Conservation (phyloP, 192 early-diverging fungal genomes). For the Allomyces javanicus region DNA sequence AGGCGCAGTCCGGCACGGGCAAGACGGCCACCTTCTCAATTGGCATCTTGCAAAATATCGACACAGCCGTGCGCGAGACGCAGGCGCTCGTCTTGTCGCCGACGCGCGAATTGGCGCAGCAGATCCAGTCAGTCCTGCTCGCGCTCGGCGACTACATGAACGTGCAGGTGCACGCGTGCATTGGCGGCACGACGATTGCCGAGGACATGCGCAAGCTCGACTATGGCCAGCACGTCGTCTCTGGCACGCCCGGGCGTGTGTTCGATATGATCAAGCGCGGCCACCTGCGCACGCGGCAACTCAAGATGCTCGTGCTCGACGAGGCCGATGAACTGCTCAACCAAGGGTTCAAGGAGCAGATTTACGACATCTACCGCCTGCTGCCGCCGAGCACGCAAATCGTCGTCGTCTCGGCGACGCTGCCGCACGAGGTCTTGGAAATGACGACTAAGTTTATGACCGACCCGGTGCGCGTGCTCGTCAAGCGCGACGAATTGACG, state of each 20-base stretch:
- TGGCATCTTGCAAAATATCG: slow-evolving; percentile 74
- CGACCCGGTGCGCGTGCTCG: slow-evolving; percentile 81
- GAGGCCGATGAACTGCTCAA: slow-evolving; percentile 93
- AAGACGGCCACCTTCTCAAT: slow-evolving; percentile 97
- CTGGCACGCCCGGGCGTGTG: slow-evolving; percentile 87
- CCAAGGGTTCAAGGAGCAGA: slow-evolving; percentile 93
- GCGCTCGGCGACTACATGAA: slow-evolving; percentile 96
- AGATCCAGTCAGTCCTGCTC: slow-evolving; percentile 80
- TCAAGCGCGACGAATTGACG: slow-evolving; percentile 97
- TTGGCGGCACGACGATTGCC: slow-evolving; percentile 78
- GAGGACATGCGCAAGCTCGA: slow-evolving; percentile 90
- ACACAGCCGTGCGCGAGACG: slow-evolving; percentile 66
- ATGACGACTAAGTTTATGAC: slow-evolving; percentile 96
- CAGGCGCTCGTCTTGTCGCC: slow-evolving; percentile 87
- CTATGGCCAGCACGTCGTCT: slow-evolving; percentile 77
- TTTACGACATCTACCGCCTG: slow-evolving; percentile 81
- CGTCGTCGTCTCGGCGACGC: slow-evolving; percentile 74
- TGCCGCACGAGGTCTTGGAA: slow-evolving; percentile 88
- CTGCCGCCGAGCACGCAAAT: slow-evolving; percentile 83
- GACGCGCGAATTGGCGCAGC: slow-evolving; percentile 87
- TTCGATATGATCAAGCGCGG: slow-evolving; percentile 92
- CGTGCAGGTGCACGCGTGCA: slow-evolving; percentile 85
- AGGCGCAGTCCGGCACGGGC: slow-evolving; percentile 96
- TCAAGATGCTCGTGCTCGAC: slow-evolving; percentile 92
- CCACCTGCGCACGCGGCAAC: slow-evolving; percentile 52